Evolutionary conservation across 2,329 filamentous ascomycete species (phyloP).

Genomic region (Fusarium subglutinans): DNA sequence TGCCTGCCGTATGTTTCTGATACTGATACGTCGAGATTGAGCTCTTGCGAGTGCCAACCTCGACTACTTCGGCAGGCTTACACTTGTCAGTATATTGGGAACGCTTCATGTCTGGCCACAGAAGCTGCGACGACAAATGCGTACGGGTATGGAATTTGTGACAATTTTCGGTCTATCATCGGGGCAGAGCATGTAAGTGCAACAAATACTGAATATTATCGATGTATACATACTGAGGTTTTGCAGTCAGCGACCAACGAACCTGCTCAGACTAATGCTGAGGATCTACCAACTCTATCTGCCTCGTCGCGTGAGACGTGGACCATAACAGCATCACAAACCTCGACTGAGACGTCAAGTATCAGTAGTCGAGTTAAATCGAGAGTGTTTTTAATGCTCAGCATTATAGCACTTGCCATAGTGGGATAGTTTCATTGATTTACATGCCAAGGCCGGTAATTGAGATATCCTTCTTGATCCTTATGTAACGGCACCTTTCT

Average conservation of each 20-base stretch:
- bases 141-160: background rate
- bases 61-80: background rate
- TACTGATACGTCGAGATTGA: background rate
- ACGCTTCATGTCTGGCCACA: background rate
- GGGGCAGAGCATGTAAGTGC: background rate
- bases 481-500: rapidly evolving
- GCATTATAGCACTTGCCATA: rapidly evolving
- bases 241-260: background rate
- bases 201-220: background rate
- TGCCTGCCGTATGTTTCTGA: background rate
- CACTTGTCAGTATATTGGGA: background rate
- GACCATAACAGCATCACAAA: background rate
- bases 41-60: background rate
- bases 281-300: background rate
- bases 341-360: background rate
- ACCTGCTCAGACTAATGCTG: background rate
- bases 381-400: rapidly evolving
- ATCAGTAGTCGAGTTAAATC: rapidly evolving
- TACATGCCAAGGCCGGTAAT: rapidly evolving
- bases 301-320: background rate
- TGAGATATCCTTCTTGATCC: rapidly evolving
- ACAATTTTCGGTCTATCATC: background rate
- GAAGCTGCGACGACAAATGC: background rate
- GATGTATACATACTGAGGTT: background rate
- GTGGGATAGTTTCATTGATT: rapidly evolving